Conservation (phyloP, 2,329 filamentous ascomycete genomes). For the Septoria petroselini region DNA sequence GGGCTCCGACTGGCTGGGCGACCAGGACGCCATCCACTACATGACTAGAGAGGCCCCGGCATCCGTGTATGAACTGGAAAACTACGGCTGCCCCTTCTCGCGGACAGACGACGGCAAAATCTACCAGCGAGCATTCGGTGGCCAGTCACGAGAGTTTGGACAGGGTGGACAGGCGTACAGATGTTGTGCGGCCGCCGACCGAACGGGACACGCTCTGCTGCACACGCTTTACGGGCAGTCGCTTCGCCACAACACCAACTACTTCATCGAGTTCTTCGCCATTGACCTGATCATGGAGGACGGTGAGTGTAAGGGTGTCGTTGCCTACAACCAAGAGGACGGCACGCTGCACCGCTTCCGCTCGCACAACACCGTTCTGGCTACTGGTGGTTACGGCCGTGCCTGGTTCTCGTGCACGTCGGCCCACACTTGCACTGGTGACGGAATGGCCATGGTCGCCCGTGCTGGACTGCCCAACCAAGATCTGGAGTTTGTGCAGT, state of each 20-base stretch:
- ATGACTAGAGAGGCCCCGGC: slow-evolving; percentile 94
- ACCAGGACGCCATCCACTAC: slow-evolving; percentile 97
- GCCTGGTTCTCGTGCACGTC: slow-evolving; percentile 98
- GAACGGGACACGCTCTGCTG: slow-evolving; percentile 94
- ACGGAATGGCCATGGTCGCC: slow-evolving; percentile 99
- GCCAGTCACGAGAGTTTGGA: slow-evolving; percentile 90
- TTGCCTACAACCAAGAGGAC: slow-evolving; percentile 98
- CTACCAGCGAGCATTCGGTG: slow-evolving; percentile 98
- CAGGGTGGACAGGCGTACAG: slow-evolving; percentile 98
- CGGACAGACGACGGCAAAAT: slow-evolving; percentile 96
- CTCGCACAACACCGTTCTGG: slow-evolving; percentile 92
- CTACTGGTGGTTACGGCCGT: slow-evolving; percentile 95
- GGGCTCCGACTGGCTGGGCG: slow-evolving; percentile 94
- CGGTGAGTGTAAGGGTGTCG: slow-evolving; percentile 90
- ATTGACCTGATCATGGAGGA: slow-evolving; percentile 97
- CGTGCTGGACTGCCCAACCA: slow-evolving; percentile 97
- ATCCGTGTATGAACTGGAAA: slow-evolving; percentile 90
- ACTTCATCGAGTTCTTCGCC: slow-evolving; percentile 99
- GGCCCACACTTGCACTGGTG: slow-evolving; percentile 96
- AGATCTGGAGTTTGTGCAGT: slow-evolving; percentile 99
- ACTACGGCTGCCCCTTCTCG: slow-evolving; percentile 96
- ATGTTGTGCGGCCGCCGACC: slow-evolving; percentile 92
- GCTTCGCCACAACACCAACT: slow-evolving; percentile 96
- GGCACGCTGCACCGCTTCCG: slow-evolving; percentile 96
- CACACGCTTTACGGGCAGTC: slow-evolving; percentile 99